A percentile compares a stretch with the other conserved stretches of the same genome.
These are phyloP conservation scores for Xylariaceae sp. DNA, from an alignment of 2,329 filamentous ascomycete genomes.

Conservation along the genomic window DNA sequence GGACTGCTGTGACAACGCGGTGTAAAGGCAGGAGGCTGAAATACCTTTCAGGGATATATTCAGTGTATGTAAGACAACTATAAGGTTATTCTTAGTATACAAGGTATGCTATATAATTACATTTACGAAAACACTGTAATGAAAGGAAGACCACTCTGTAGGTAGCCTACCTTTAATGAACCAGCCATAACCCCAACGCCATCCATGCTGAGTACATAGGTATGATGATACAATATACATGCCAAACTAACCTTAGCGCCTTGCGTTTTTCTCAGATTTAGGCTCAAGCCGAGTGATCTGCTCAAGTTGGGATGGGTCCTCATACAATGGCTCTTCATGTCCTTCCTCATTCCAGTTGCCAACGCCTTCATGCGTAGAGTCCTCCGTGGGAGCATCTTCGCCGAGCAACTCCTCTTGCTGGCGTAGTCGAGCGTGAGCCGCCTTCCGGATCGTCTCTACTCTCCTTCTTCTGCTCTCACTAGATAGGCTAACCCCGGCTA, in stretches of 20 bases:
- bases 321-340: too few species aligned
- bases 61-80: too few species aligned
- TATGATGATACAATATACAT: constrained; percentile 18
- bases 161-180: constrained; percentile 7
- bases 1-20: neutral
- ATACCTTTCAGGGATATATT: neutral
- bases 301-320: constrained; percentile 32
- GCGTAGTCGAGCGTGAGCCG: constrained; percentile 22
- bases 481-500: constrained; percentile 62
- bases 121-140: neutral
- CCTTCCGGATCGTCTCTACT: constrained; percentile 33
- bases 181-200: constrained; percentile 17
- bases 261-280: neutral
- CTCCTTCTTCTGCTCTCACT: constrained; percentile 46
- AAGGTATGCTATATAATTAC: neutral
- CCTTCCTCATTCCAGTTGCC: constrained; percentile 45
- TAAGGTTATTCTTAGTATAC: too few species aligned
- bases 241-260: neutral
- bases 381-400: constrained; percentile 17
- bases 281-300: constrained; percentile 20
- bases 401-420: constrained; percentile 36
- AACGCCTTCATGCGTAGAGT: constrained; percentile 30
- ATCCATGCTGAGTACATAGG: constrained; percentile 15
- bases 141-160: neutral
- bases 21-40: neutral